Percentiles rank a stretch among this genome's conserved stretches.
Evolutionary conservation across 768 basidiomycete species (phyloP).

Genomic region (Hydnomerulius pinastri): DNA sequence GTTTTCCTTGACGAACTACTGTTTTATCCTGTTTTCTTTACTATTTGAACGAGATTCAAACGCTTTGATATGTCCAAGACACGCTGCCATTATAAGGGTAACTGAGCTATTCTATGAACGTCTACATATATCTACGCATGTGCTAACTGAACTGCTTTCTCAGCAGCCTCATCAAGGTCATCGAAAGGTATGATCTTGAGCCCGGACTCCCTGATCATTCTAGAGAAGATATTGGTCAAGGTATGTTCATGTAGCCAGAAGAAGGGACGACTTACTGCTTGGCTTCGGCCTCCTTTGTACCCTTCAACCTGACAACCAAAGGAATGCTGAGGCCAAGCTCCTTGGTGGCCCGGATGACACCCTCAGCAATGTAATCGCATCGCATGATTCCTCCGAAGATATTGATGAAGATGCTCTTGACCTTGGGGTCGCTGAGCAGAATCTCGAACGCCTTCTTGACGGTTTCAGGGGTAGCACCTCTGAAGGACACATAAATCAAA

Average conservation of each 20-base stretch:
- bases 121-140: constrained; percentile 40
- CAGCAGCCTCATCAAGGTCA: constrained; percentile 88
- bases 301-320: constrained; percentile 91
- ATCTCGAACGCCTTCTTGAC: constrained; percentile 99
- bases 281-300: constrained; percentile 94
- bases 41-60: constrained; percentile 2
- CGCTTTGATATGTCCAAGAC: neutral
- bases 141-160: constrained; percentile 74
- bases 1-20: constrained; percentile 26
- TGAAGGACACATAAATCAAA: constrained; percentile 29
- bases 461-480: constrained; percentile 98
- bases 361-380: constrained; percentile 97
- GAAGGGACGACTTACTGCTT: constrained; percentile 68
- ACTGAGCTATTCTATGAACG: constrained; percentile 18
- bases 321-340: constrained; percentile 86
- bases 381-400: constrained; percentile 99
- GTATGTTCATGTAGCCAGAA: neutral
- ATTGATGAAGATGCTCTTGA: constrained; percentile 99
- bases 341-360: constrained; percentile 97
- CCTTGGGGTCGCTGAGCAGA: constrained; percentile 83
- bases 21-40: constrained; percentile 17
- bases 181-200: constrained; percentile 94
- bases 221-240: constrained; percentile 33
- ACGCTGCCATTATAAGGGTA: constrained; percentile 16
- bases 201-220: constrained; percentile 92